phyloP scores from a whole-genome alignment of 345 rosid species.

The Salix purpurea region DNA sequence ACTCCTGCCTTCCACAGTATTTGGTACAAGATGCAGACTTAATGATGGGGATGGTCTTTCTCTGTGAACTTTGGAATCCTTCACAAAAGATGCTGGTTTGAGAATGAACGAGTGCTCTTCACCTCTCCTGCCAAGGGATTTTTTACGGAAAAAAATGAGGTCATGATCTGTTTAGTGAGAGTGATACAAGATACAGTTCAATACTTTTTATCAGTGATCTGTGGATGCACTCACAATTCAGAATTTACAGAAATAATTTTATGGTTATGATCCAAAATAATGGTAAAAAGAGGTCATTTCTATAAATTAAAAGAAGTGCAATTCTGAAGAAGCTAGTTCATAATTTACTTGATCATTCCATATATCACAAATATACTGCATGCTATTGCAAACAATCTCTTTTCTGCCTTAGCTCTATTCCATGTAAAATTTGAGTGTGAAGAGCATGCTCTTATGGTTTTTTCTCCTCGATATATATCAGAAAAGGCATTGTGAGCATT shows the following conservation, averaged over 20 bases:
- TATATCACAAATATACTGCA: neutral
- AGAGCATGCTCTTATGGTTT: neutral
- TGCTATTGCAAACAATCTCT: neutral
- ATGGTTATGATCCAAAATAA: neutral
- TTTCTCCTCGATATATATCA: neutral
- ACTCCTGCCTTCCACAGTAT: conserved; percentile 44
- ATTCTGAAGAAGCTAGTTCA: neutral
- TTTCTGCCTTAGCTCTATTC: neutral
- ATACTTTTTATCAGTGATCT: neutral
- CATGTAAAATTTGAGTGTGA: neutral
- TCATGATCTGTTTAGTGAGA: no score
- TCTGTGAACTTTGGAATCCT: conserved; percentile 45
- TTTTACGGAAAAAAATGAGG: neutral
- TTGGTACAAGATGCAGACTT: conserved; percentile 42
- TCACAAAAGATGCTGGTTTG: conserved; percentile 65
- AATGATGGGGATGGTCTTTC: conserved; percentile 45
- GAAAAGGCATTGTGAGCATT: neutral
- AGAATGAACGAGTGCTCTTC: conserved; percentile 96
- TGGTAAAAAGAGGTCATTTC: neutral
- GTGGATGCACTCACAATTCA: neutral
- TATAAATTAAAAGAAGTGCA: neutral
- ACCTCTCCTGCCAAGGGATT: conserved; percentile 67
- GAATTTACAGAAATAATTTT: neutral
- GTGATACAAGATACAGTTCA: neutral
- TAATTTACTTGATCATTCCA: neutral